Evolutionary conservation across 2,329 filamentous ascomycete species (phyloP).

Genomic region (Pseudogymnoascus sp.): DNA sequence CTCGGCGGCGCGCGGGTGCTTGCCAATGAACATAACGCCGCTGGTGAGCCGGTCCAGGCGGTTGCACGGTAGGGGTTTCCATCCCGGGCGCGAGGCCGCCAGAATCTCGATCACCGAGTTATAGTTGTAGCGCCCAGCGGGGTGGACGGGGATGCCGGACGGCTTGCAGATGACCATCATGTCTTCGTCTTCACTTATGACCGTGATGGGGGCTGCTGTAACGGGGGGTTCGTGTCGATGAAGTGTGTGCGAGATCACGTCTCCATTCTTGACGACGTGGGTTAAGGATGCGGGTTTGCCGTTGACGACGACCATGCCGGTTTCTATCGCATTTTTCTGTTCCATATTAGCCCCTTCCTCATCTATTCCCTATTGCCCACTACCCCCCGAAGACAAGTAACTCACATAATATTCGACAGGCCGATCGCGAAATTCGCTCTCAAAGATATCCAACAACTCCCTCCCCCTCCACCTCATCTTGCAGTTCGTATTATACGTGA

Average conservation of each 20-base stretch:
- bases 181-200: slow-evolving; percentile 86
- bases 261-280: slow-evolving; percentile 77
- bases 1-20: slow-evolving; percentile 74
- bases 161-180: slow-evolving; percentile 98
- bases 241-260: slow-evolving; percentile 85
- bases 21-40: slow-evolving; percentile 97
- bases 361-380: neutral
- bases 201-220: slow-evolving; percentile 67
- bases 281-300: slow-evolving; percentile 59
- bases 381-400: slow-evolving; percentile 16
- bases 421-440: slow-evolving; percentile 85
- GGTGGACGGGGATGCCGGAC: slow-evolving; percentile 88
- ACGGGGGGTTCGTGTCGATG: slow-evolving; percentile 96
- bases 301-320: slow-evolving; percentile 74
- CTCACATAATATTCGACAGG: slow-evolving; percentile 77
- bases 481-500: slow-evolving; percentile 89
- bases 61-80: slow-evolving; percentile 69
- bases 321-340: slow-evolving; percentile 68
- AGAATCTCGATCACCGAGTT: slow-evolving; percentile 94
- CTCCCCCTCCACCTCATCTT: slow-evolving; percentile 89
- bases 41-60: slow-evolving; percentile 90
- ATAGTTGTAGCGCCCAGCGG: slow-evolving; percentile 90
- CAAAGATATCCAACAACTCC: slow-evolving; percentile 78
- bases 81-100: slow-evolving; percentile 62
- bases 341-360: slow-evolving; percentile 24